Percentiles rank a stretch among this genome's conserved stretches.
These are phyloP conservation scores for Yarrowia yakushimensis DNA, from an alignment of 805 yeast genomes.

Conservation along the genomic window DNA sequence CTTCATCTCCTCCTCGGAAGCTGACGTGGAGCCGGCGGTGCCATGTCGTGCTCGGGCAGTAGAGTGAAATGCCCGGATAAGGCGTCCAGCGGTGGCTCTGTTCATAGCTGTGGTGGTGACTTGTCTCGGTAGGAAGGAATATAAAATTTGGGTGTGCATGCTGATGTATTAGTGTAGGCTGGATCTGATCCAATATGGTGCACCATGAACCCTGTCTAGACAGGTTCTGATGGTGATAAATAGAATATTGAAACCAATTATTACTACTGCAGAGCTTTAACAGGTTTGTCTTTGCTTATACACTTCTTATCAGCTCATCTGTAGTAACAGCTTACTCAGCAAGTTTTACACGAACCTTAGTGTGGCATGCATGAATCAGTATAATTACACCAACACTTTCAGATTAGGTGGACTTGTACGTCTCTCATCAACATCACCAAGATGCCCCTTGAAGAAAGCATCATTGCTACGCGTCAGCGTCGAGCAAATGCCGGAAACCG, in stretches of 20 bases:
- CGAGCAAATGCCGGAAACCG: constrained; percentile 91
- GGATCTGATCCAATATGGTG: too few relatives aligned
- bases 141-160: constrained; percentile 4
- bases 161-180: too few relatives aligned
- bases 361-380: neutral
- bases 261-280: too few relatives aligned
- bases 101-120: constrained; percentile 5
- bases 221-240: too few relatives aligned
- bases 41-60: neutral
- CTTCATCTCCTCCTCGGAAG: constrained; percentile 53
- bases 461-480: constrained; percentile 59
- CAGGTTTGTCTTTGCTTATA: too few relatives aligned
- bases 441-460: constrained; percentile 18
- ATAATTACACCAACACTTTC: neutral
- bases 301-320: neutral
- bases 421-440: neutral
- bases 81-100: constrained; percentile 12
- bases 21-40: constrained; percentile 26
- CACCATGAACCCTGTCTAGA: too few relatives aligned
- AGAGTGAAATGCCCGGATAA: constrained; percentile 9
- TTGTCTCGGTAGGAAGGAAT: neutral
- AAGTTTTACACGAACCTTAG: neutral
- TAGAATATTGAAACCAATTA: too few relatives aligned
- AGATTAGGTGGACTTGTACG: neutral
- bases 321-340: neutral